These are phyloP conservation scores for Auricularia heimuer DNA, from an alignment of 768 basidiomycete species.

Conservation along the genomic window DNA sequence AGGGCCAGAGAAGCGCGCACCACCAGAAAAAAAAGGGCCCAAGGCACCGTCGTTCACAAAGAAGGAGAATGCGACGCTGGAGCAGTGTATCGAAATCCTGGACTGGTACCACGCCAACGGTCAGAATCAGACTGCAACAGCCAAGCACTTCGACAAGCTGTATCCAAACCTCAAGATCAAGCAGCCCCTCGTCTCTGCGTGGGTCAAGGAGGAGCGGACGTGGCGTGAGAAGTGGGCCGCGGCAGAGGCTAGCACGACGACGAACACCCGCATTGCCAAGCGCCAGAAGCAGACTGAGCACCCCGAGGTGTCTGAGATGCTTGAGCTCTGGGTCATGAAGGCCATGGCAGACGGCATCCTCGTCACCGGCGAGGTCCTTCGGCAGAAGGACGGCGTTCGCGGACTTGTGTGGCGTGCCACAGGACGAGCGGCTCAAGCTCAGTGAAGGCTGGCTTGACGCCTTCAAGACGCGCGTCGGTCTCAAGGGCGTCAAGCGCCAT, in stretches of 20 bases:
- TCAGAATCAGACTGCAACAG: slow-evolving; percentile 23
- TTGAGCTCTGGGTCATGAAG: slow-evolving; percentile 28
- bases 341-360: slow-evolving; percentile 23
- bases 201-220: slow-evolving; percentile 23
- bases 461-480: neutral
- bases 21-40: neutral
- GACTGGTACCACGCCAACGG: slow-evolving; percentile 27
- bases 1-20: neutral
- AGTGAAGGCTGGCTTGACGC: slow-evolving; percentile 24
- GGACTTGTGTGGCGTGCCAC: slow-evolving; percentile 20
- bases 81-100: slow-evolving; percentile 26
- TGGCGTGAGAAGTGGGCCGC: slow-evolving; percentile 8
- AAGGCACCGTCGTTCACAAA: slow-evolving; percentile 1
- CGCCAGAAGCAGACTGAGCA: slow-evolving; percentile 20
- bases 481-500: neutral
- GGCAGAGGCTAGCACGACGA: no score
- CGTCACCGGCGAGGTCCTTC: slow-evolving; percentile 26
- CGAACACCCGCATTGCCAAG: slow-evolving; percentile 7
- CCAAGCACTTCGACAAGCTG: slow-evolving; percentile 19
- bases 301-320: slow-evolving; percentile 25
- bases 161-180: slow-evolving; percentile 27
- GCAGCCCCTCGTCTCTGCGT: slow-evolving; percentile 24
- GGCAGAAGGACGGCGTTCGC: slow-evolving; percentile 27
- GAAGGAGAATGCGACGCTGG: slow-evolving; percentile 22
- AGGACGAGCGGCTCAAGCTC: slow-evolving; percentile 23